phyloP scores from a whole-genome alignment of 768 basidiomycete species.

The Leccinellum luteum region DNA sequence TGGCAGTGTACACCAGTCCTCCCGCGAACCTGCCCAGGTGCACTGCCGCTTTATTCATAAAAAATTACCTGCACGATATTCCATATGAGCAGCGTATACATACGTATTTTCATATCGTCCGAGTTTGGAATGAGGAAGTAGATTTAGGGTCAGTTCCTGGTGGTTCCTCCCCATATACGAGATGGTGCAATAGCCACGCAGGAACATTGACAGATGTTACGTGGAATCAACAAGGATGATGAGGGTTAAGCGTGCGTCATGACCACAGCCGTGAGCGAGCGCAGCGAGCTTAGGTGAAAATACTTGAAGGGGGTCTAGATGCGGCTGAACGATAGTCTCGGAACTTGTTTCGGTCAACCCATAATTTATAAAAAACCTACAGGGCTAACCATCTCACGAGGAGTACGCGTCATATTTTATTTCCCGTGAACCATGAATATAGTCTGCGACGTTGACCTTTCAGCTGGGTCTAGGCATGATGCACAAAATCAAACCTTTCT shows the following conservation, averaged over 20 bases:
- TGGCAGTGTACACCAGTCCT: not conserved
- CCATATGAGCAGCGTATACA: not conserved
- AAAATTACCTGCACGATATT: not conserved
- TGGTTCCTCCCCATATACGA: not conserved
- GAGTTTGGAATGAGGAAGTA: not conserved
- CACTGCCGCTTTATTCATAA: not conserved
- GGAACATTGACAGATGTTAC: not conserved
- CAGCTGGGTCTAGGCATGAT: not conserved
- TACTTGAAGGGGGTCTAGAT: not conserved
- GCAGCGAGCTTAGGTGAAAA: not conserved
- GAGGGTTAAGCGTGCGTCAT: not conserved
- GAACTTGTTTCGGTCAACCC: not conserved
- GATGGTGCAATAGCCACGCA: not conserved
- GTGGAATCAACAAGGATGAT: not conserved
- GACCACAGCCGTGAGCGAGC: not conserved
- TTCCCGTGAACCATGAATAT: not conserved
- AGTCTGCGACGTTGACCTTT: not conserved
- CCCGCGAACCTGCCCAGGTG: constrained; percentile 20
- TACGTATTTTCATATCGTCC: not conserved
- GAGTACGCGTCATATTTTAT: not conserved
- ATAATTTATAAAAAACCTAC: not conserved
- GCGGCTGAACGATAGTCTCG: not conserved
- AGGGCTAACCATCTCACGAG: not conserved
- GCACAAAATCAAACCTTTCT: not conserved
- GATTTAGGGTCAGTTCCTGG: not conserved